Percentiles rank a stretch among this genome's conserved stretches.
phyloP scores from a whole-genome alignment of 306 rosid genomes.

The Sicyos baderoa region DNA sequence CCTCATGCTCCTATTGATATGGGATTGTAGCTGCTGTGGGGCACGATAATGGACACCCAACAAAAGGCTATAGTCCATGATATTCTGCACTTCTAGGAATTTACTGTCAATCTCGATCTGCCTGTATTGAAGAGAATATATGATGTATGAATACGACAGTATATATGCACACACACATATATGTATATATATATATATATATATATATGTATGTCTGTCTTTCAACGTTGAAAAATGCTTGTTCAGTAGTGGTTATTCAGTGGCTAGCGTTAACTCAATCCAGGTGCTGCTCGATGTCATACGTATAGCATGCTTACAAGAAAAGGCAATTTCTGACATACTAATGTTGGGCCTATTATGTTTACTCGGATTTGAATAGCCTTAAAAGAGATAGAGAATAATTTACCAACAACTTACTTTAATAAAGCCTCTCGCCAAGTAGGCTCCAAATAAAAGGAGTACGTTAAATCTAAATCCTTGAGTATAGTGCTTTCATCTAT shows the following conservation, averaged over 20 bases:
- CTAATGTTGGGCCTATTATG: background rate
- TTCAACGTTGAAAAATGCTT: background rate
- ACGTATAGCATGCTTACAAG: background rate
- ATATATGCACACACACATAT: too few species aligned
- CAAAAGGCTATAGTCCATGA: conserved; percentile 96
- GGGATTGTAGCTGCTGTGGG: conserved; percentile 66
- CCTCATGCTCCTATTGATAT: conserved; percentile 30
- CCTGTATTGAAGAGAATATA: conserved; percentile 35
- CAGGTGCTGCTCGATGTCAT: background rate
- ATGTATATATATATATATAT: too few species aligned
- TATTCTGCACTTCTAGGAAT: conserved; percentile 79
- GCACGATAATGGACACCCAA: conserved; percentile 98
- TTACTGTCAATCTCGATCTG: conserved; percentile 88
- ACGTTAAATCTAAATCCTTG: conserved; percentile 88
- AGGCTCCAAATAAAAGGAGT: conserved; percentile 84
- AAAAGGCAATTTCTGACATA: background rate
- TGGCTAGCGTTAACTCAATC: background rate
- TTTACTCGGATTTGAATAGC: background rate
- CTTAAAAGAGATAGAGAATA: background rate
- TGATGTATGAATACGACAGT: background rate
- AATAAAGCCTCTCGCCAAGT: conserved; percentile 85
- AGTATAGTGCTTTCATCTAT: conserved; percentile 92
- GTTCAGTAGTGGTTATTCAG: background rate
- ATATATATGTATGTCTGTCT: too few species aligned
- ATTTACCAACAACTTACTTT: conserved; percentile 42